Percentiles rank a stretch among this genome's conserved stretches.
Conservation (phyloP, 306 rosid genomes). For the Prunus mume region DNA sequence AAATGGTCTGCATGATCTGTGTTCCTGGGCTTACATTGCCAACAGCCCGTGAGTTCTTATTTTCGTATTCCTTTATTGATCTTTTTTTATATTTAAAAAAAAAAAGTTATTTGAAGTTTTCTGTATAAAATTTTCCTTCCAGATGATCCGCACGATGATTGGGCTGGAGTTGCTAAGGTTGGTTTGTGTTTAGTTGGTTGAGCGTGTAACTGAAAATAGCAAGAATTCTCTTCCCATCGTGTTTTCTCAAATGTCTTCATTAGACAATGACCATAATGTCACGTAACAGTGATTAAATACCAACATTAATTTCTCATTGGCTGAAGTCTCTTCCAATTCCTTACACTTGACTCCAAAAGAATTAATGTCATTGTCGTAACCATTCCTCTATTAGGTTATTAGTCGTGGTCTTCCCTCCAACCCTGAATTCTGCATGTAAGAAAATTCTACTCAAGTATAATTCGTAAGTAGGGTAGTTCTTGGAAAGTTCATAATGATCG, state of each 20-base stretch:
- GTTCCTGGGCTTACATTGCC: too few species aligned
- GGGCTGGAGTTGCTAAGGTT: too few species aligned
- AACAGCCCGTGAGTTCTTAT: too few species aligned
- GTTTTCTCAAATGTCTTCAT: neutral
- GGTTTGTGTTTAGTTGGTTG: neutral
- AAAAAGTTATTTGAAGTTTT: too few species aligned
- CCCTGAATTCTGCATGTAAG: slow-evolving; percentile 9
- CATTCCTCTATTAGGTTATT: slow-evolving; percentile 27
- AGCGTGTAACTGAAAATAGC: neutral
- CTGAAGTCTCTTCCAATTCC: slow-evolving; percentile 6
- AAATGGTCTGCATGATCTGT: too few species aligned
- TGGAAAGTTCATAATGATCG: slow-evolving; percentile 17
- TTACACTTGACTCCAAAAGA: slow-evolving; percentile 38
- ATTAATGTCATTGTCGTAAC: neutral
- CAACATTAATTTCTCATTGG: neutral
- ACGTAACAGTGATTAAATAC: neutral
- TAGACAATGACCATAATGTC: neutral
- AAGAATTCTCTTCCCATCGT: neutral
- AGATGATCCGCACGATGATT: too few species aligned
- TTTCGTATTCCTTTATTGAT: too few species aligned
- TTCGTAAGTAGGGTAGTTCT: neutral
- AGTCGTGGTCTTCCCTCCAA: slow-evolving; percentile 34
- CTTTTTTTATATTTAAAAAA: too few species aligned
- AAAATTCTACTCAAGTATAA: neutral
- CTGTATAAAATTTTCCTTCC: too few species aligned